These are phyloP conservation scores for Volvox carteri DNA, from an alignment of 163 green algal species.

Conservation along the genomic window DNA sequence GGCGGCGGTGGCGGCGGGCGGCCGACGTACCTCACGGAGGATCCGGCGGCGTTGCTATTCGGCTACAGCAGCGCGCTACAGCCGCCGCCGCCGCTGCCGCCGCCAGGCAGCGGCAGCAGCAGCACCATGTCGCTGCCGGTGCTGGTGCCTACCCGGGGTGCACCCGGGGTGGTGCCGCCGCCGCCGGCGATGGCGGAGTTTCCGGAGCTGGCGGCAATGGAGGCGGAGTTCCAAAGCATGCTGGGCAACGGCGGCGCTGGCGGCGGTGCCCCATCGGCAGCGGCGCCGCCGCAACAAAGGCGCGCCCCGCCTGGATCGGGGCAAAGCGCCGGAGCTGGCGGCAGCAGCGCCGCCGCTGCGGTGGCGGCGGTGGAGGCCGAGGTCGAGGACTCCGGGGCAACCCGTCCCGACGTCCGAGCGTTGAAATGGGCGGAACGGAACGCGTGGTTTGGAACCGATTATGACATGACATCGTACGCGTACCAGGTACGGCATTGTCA, in stretches of 20 bases:
- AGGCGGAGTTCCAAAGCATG: constrained; percentile 74
- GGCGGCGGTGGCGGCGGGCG: constrained; percentile 12
- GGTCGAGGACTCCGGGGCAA: neutral
- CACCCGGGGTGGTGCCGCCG: neutral
- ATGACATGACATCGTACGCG: constrained; percentile 78
- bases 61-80: constrained; percentile 35
- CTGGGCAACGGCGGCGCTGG: constrained; percentile 20
- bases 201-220: constrained; percentile 77
- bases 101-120: neutral
- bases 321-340: neutral
- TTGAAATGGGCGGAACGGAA: constrained; percentile 80
- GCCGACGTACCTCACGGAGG: constrained; percentile 41
- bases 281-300: neutral
- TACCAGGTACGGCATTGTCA: constrained; percentile 72
- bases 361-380: neutral
- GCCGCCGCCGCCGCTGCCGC: constrained; percentile 9
- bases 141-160: neutral
- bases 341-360: neutral
- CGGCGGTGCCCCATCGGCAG: neutral
- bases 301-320: neutral
- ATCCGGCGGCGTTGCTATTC: constrained; percentile 46
- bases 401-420: constrained; percentile 68
- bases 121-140: constrained; percentile 4
- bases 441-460: constrained; percentile 78
- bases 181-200: constrained; percentile 60